Base-by-base conservation (phyloP, 805 yeast genomes). In the Kodamaea sagamina region DNA sequence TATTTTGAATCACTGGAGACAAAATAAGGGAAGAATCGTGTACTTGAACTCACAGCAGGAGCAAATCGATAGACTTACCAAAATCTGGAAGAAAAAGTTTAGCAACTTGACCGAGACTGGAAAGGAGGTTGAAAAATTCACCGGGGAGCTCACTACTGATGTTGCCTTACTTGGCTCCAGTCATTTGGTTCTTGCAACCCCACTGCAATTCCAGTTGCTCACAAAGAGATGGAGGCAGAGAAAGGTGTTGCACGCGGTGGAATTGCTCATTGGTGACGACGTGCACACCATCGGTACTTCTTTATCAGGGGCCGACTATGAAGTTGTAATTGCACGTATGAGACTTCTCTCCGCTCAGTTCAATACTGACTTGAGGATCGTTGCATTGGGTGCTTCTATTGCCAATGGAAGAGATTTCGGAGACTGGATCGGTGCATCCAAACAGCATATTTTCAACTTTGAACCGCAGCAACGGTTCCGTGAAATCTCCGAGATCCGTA, bases 191-290 rank as follows among this genome's bases (percentile, higher is more conserved):
- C 61, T 92, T 10, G 79, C 88, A 4, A 89, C 97, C 0, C 96
- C 96, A 0, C 71, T 67, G 16, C 92, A 87, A 48, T 86, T 89
- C 69, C 90, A 87, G 47, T 50, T 68, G 4, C 54, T 89, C 0
- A 78, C 95, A 0, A 77, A 92, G 47, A 72, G 89, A 36, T 90
- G 98, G 98, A 82, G 82, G 51, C 85, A 82, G 49, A 72, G 95
- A 43, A 80, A 78, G 50, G 80, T 80, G 2, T 69, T 92, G 4
- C 88, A 84, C 47, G 58, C 77, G 0, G 77, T 92, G 22, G 89
- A 81, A 36, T 59, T 88, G 24, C 55, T 89, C 2, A 75, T 93
- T 39, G 80, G 79, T 28, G 96, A 88, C 59, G 89, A 88, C 55
- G 63, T 78, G 12, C 96, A 92, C 52, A 54, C 63, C 24, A 60